phyloP scores from a whole-genome alignment of 2,329 filamentous ascomycete species.

The Xylaria multiplex region DNA sequence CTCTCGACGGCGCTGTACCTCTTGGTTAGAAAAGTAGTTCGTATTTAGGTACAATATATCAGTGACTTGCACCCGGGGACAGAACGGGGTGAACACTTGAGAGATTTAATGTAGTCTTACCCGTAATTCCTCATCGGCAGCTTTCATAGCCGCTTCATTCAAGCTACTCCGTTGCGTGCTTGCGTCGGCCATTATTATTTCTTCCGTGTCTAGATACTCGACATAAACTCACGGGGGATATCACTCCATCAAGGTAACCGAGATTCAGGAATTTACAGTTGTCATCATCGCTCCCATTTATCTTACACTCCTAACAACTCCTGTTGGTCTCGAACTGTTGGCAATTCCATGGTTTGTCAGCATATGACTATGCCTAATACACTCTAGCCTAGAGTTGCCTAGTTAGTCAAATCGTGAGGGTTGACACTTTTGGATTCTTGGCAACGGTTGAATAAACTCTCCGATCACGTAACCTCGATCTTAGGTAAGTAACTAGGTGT shows the following conservation, averaged over 20 bases:
- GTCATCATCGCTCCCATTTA: too few species aligned
- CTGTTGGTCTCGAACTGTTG: too few species aligned
- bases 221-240: too few species aligned
- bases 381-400: too few species aligned
- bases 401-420: too few species aligned
- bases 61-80: too few species aligned
- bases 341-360: too few species aligned
- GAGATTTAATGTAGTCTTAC: constrained; percentile 14
- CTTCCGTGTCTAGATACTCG: not conserved
- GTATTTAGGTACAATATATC: too few species aligned
- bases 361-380: too few species aligned
- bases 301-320: too few species aligned
- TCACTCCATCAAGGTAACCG: too few species aligned
- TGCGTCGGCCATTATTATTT: constrained; percentile 6
- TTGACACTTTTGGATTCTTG: not conserved
- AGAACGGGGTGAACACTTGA: not conserved
- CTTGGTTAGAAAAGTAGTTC: not conserved
- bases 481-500: not conserved
- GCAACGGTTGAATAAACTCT: constrained; percentile 1
- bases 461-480: constrained; percentile 9
- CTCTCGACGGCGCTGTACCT: constrained; percentile 46
- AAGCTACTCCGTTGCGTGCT: not conserved
- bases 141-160: constrained; percentile 8
- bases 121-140: constrained; percentile 27
- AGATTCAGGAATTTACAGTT: too few species aligned